Evolutionary conservation across 2,329 filamentous ascomycete species (phyloP).

Genomic region (Saccharata proteae): DNA sequence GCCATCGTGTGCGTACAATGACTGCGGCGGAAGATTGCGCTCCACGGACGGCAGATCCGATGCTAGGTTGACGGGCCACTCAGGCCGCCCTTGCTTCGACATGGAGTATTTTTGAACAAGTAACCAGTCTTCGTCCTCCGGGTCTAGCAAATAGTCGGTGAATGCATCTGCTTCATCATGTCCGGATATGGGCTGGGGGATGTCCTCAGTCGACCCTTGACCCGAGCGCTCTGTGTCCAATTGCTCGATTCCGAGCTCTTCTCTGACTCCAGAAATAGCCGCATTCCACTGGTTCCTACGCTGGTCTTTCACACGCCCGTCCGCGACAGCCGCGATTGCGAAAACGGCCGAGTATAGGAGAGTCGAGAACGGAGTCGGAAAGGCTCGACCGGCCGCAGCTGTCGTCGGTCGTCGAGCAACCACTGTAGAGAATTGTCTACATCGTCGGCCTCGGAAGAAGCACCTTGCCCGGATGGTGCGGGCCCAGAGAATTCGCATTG

Average conservation of each 20-base stretch:
- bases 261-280: slow-evolving; percentile 44
- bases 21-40: slow-evolving; percentile 30
- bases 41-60: slow-evolving; percentile 12
- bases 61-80: slow-evolving; percentile 1
- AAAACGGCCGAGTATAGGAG: slow-evolving; percentile 57
- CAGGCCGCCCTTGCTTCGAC: not conserved
- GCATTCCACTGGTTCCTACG: slow-evolving; percentile 49
- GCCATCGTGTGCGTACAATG: slow-evolving; percentile 28
- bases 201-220: not conserved
- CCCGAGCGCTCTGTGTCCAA: slow-evolving; percentile 14
- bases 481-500: slow-evolving; percentile 59
- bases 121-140: not conserved
- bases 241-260: slow-evolving; percentile 34
- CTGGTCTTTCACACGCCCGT: slow-evolving; percentile 47
- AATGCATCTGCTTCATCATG: no score
- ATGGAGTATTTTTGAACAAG: slow-evolving; percentile 1
- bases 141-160: not conserved
- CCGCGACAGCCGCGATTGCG: slow-evolving; percentile 51
- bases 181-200: no score
- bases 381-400: slow-evolving; percentile 37
- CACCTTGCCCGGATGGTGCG: slow-evolving; percentile 50
- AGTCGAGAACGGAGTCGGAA: slow-evolving; percentile 45
- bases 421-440: slow-evolving; percentile 38
- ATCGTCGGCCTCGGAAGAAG: slow-evolving; percentile 52
- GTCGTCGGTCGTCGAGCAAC: slow-evolving; percentile 39